Conservation (phyloP, 2,329 filamentous ascomycete species). For the Penicillium janthinellum region DNA sequence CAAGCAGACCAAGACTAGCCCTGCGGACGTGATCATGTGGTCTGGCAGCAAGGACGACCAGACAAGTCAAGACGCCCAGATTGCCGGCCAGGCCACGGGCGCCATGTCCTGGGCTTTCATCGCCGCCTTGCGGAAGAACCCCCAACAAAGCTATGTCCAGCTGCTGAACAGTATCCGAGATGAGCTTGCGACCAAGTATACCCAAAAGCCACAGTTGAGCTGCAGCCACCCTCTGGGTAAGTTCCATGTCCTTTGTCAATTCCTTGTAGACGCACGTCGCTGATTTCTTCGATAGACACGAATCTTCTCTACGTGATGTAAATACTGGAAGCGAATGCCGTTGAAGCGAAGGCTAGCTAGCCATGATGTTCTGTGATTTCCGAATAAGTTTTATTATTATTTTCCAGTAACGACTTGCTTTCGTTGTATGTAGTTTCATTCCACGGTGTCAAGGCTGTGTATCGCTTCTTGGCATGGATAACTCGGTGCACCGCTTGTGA, state of each 20-base stretch:
- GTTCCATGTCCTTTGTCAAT: constrained; percentile 34
- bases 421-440: constrained; percentile 24
- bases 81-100: constrained; percentile 84
- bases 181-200: constrained; percentile 81
- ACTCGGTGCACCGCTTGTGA: constrained; percentile 16
- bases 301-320: constrained; percentile 70
- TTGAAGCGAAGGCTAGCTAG: not conserved
- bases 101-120: constrained; percentile 99
- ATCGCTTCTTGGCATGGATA: constrained; percentile 16
- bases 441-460: constrained; percentile 16
- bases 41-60: constrained; percentile 95
- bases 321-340: constrained; percentile 12
- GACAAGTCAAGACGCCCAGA: constrained; percentile 90
- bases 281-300: constrained; percentile 54
- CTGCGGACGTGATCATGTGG: constrained; percentile 97
- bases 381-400: constrained; percentile 8
- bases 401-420: constrained; percentile 23
- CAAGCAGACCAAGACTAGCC: constrained; percentile 84
- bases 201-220: constrained; percentile 93
- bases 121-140: constrained; percentile 84
- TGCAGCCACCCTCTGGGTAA: constrained; percentile 94
- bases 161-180: constrained; percentile 94
- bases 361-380: not conserved
- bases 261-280: not conserved
- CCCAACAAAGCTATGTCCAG: constrained; percentile 94